phyloP scores from a whole-genome alignment of 2,329 filamentous ascomycete genomes.

The Monosporascus sp. region DNA sequence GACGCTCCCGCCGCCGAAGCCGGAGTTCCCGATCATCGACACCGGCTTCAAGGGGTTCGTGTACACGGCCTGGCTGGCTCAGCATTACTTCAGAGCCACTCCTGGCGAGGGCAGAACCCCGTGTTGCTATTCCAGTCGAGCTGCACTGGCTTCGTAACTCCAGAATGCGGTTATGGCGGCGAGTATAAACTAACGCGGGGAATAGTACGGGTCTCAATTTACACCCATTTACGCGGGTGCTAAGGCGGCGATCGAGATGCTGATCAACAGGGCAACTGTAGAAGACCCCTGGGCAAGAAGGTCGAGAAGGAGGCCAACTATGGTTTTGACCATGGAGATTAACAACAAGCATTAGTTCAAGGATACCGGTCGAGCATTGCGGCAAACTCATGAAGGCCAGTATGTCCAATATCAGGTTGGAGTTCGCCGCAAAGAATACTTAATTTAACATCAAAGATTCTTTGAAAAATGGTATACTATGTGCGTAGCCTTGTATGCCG shows the following conservation, averaged over 20 bases:
- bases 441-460: not conserved
- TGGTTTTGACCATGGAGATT: conserved; percentile 24
- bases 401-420: not conserved
- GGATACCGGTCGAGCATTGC: conserved; percentile 15
- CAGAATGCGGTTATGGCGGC: not conserved
- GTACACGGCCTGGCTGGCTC: conserved; percentile 33
- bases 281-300: conserved; percentile 17
- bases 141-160: conserved; percentile 22
- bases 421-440: not conserved
- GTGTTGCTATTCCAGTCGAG: conserved; percentile 27
- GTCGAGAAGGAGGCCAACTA: conserved; percentile 15
- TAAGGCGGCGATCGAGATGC: conserved; percentile 26
- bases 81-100: conserved; percentile 34
- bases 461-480: not conserved
- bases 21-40: conserved; percentile 22
- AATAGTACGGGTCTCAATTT: conserved; percentile 22
- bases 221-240: conserved; percentile 27
- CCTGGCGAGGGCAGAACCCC: conserved; percentile 7
- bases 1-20: conserved; percentile 15
- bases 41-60: conserved; percentile 32
- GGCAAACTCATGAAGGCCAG: conserved; percentile 16
- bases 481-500: too few relatives aligned
- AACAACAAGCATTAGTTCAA: conserved; percentile 28
- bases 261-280: conserved; percentile 18
- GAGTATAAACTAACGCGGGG: not conserved